Conservation (phyloP, 257 asterid genomes). For the Nicotiana paniculata region DNA sequence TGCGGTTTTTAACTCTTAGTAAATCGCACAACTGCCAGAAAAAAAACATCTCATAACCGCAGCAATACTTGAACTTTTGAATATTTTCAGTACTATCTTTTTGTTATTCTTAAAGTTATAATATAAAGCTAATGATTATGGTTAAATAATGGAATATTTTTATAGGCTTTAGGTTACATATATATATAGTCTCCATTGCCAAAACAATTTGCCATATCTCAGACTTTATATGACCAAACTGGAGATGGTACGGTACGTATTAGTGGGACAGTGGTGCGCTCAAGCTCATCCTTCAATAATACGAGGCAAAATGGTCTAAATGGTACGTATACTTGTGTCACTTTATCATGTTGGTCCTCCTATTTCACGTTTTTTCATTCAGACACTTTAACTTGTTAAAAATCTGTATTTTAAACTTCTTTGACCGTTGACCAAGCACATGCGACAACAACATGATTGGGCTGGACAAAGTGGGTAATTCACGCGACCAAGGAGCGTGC, state of each 20-base stretch:
- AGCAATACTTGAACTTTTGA: constrained; percentile 12
- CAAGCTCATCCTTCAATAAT: not conserved
- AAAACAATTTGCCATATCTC: not conserved
- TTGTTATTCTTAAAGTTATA: not conserved
- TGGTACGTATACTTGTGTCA: no score
- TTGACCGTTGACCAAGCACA: no score
- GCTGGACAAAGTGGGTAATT: no score
- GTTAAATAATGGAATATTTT: not conserved
- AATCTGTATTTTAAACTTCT: no score
- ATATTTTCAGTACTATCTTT: not conserved
- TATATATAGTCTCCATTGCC: not conserved
- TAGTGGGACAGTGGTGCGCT: not conserved
- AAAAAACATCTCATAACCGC: not conserved
- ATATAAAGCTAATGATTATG: not conserved
- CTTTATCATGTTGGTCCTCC: no score
- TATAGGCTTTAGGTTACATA: not conserved
- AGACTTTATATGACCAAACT: not conserved
- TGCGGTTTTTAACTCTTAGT: constrained; percentile 13
- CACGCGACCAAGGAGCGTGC: no score
- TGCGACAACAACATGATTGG: no score
- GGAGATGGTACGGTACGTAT: not conserved
- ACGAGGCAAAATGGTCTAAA: no score
- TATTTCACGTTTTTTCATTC: no score
- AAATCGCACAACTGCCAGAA: constrained; percentile 4
- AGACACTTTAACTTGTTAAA: no score